Conservation (phyloP, 2,329 filamentous ascomycete genomes). For the Aspergillus ustus region DNA sequence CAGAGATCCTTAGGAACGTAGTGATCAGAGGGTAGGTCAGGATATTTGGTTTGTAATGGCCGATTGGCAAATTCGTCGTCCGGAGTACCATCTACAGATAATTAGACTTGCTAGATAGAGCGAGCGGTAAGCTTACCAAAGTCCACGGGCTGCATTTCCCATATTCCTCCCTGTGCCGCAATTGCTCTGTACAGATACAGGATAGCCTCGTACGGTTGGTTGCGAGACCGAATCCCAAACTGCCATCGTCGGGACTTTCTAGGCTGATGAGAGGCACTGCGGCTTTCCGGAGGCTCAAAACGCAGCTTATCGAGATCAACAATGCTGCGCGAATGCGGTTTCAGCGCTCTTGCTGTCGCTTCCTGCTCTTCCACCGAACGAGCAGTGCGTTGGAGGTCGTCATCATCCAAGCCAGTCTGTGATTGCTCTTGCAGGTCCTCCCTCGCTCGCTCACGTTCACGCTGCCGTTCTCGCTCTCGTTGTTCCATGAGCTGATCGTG, state of each 20-base stretch:
- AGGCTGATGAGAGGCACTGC: constrained; percentile 48
- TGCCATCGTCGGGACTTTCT: constrained; percentile 88
- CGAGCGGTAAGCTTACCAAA: constrained; percentile 36
- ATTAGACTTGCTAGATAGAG: not conserved
- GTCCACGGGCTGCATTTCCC: constrained; percentile 65
- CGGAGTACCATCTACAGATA: constrained; percentile 37
- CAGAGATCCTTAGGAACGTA: constrained; percentile 90
- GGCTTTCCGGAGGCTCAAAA: constrained; percentile 59
- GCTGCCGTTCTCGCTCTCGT: constrained; percentile 41
- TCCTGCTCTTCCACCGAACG: constrained; percentile 72
- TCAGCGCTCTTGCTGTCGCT: constrained; percentile 78
- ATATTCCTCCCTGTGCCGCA: constrained; percentile 83
- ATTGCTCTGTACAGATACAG: constrained; percentile 94
- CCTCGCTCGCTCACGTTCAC: constrained; percentile 33
- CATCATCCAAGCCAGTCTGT: constrained; percentile 21
- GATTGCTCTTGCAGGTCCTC: constrained; percentile 47
- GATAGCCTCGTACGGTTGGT: constrained; percentile 91
- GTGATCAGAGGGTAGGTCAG: constrained; percentile 63
- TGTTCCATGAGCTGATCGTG: constrained; percentile 87
- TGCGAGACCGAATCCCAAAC: constrained; percentile 93
- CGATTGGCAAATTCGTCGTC: constrained; percentile 39
- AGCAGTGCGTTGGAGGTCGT: constrained; percentile 27
- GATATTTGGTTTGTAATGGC: constrained; percentile 50
- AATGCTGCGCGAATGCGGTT: constrained; percentile 78
- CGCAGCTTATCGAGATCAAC: constrained; percentile 67